Evolutionary conservation across 2,329 filamentous ascomycete genomes (phyloP), one percentile per base, ranked within the genome.

Genomic region (Fusarium sp.): DNA sequence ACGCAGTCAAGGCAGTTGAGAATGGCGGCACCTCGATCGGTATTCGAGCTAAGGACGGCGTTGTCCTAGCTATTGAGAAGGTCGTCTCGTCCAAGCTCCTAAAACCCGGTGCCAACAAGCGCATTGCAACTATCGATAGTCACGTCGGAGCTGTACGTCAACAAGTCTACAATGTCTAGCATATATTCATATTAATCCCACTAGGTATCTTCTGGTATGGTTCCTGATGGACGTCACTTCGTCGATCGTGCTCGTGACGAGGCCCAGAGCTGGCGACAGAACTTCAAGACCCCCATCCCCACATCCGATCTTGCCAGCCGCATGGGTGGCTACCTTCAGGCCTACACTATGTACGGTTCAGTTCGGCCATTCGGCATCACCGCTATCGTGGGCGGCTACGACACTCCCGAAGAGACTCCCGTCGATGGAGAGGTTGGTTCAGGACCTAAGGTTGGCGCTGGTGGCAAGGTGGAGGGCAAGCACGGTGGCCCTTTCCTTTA

Each of bases 1-100:
- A 99, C 83, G 96, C 96, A 75, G 92, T 97, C 77, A 99, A 99
- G 88, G 96, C 96, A 61, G 96, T 99, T 71, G 96, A 99, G 86
- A 98, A 97, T 79, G 96, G 95, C 75, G 95, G 96, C 79, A 99
- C 96, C 60, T 94, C 95, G 58, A 90, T 99, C 82, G 96, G 96
- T 76, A 97, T 99, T 83, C 90, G 94, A 81, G 97, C 94, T 89
- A 97, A 97, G 85, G 94, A 98, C 82, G 96, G 96, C 72, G 93
- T 99, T 57, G 94, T 99, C 71, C 89, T 99, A 74, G 96, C 96
- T 44, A 91, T 97, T 69, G 96, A 99, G 87, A 99, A 99, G 88
- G 91, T 98, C 79, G 90, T 98, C 82, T 90, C 91, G 72, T 98
- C 95, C 83, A 98, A 98, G 87, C 90, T 99, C 76, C 88, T 98